Conservation (phyloP, 352 stramenopile genomes). For the Pythium insidiosum region DNA sequence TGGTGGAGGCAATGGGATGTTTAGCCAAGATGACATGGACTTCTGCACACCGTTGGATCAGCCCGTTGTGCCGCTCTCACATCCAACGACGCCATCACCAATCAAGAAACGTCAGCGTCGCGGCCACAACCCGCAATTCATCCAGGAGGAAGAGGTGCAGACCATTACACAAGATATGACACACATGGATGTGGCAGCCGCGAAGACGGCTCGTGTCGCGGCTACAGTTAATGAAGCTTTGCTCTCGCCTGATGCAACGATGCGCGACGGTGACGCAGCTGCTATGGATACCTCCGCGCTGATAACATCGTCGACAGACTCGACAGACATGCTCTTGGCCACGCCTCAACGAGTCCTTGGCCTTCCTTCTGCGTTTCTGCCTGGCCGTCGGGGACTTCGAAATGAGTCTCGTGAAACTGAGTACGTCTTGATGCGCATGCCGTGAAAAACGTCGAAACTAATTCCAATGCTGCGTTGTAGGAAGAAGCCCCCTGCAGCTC, state of each 20-base stretch:
- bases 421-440: no score
- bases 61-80: conserved; percentile 71
- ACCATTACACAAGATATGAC: conserved; percentile 70
- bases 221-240: neutral
- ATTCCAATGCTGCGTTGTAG: no score
- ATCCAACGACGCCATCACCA: conserved; percentile 73
- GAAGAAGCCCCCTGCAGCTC: neutral
- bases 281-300: conserved; percentile 19
- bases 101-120: conserved; percentile 70
- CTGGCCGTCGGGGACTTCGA: conserved; percentile 1
- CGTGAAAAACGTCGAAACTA: no score
- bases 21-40: conserved; percentile 81
- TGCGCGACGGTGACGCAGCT: conserved; percentile 8
- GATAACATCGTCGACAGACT: conserved; percentile 31
- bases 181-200: conserved; percentile 46
- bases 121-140: conserved; percentile 20
- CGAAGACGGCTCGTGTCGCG: neutral
- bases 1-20: conserved; percentile 29
- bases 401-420: conserved; percentile 1
- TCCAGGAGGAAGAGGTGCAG: conserved; percentile 59
- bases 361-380: conserved; percentile 6
- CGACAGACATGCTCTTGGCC: conserved; percentile 20
- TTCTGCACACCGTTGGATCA: conserved; percentile 81
- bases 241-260: neutral
- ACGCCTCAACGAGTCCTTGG: conserved; percentile 23